Base-by-base conservation (phyloP, 2,329 filamentous ascomycete species). In the Cercospora brassicicola region DNA sequence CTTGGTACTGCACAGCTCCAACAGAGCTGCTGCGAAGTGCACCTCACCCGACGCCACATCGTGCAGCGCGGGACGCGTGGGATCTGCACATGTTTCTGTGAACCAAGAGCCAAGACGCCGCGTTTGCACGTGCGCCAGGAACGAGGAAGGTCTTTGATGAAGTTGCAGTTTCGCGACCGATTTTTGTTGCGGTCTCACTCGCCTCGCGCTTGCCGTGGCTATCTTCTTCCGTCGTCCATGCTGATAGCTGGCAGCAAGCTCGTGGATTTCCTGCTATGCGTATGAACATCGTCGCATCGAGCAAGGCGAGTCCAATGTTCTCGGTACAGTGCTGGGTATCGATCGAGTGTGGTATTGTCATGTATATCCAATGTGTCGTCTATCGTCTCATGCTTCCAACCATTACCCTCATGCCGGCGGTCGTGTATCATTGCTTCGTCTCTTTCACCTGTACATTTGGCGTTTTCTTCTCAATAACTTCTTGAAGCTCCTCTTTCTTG, bases 401-500 rank as follows among this genome's bases (percentile, higher is more conserved):
- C 48, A 39, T 26, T 31, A 33, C 30, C 26, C 18, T 57, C 51
- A 10, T 57, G 51, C 26, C 39, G 26, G 33, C 26, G 2, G 11
- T 39, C 20, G 28, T 33, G 23, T 26, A 57, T 66, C 63, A 66
- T 63, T 53, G 45, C 55, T 65, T 62, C 61, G 13, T 42, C 31
- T 57, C 56, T 53, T 63, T 28, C 28, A 56, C 31, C 3, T 64
- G 51, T 45, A 64, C 62, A 64, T 57, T 51, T n/a, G 62, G 62
- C 48, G 62, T 55, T 20, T 61, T 62, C 63, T 53, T 65, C 51
- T 59, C 55, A n/a, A 60, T 53, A 3, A 62, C 68, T 10, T 60
- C 20, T 18, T 68, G 66, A 2, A 67, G 26, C 61, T 69, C 64
- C 42, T 70, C 31, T 45, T 70, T 67, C 56, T 72, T 59, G 10